These are phyloP conservation scores for Gypsophila paniculata DNA, from an alignment of 179 eudicot genomes.

Conservation along the genomic window DNA sequence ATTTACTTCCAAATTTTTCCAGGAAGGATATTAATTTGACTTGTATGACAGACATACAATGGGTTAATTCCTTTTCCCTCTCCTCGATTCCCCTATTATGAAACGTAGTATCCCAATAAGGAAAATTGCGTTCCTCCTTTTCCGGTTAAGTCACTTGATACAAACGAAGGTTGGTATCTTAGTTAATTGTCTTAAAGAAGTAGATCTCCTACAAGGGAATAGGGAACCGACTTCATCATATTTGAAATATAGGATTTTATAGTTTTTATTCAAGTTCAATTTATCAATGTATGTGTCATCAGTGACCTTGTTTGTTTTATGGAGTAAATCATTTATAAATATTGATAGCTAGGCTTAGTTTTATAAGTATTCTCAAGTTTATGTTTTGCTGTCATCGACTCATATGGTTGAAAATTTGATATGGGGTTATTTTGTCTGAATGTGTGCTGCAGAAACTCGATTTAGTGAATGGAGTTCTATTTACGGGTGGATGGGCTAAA, in stretches of 20 bases:
- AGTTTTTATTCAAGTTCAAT: not conserved
- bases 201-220: not conserved
- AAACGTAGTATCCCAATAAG: too few relatives aligned
- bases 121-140: too few relatives aligned
- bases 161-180: too few relatives aligned
- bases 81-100: too few relatives aligned
- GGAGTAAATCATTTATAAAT: not conserved
- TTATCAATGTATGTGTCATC: not conserved
- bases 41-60: too few relatives aligned
- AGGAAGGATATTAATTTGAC: too few relatives aligned
- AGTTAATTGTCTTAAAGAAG: not conserved
- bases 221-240: not conserved
- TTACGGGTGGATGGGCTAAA: slow-evolving; percentile 94
- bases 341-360: too few relatives aligned
- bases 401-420: not conserved
- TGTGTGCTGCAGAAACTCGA: slow-evolving; percentile 61
- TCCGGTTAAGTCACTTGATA: too few relatives aligned
- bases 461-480: slow-evolving; percentile 83
- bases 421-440: slow-evolving; percentile 7
- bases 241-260: not conserved
- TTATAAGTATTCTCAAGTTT: not conserved
- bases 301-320: not conserved
- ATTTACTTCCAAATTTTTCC: not conserved
- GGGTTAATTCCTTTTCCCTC: too few relatives aligned
- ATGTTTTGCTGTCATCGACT: not conserved